Conservation (phyloP, 1,139 yeast genomes). For the Saccharomyces pastorianus region DNA sequence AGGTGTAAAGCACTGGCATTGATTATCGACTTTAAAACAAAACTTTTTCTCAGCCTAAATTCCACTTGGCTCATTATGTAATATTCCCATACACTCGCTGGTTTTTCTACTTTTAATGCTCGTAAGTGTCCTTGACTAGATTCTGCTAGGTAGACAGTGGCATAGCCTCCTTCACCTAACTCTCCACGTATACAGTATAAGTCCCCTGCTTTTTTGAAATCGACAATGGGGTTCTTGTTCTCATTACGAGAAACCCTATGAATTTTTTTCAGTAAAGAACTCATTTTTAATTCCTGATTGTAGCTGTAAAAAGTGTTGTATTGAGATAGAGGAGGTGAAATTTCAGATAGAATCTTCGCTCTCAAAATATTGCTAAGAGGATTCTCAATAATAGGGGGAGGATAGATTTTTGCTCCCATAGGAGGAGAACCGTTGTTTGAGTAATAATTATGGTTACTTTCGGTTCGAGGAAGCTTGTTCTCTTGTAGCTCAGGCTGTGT, state of each 20-base stretch:
- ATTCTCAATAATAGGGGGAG: not conserved
- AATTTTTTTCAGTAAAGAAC: constrained; percentile 33
- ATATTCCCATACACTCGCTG: constrained; percentile 75
- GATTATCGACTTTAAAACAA: constrained; percentile 39
- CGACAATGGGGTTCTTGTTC: constrained; percentile 31
- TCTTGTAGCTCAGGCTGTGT: constrained; percentile 18
- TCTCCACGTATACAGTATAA: constrained; percentile 50
- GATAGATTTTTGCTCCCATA: constrained; percentile 15
- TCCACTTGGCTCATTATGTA: constrained; percentile 58
- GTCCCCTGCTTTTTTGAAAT: constrained; percentile 38
- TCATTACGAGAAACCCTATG: constrained; percentile 34
- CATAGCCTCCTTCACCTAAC: constrained; percentile 76
- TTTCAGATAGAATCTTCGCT: constrained; percentile 11
- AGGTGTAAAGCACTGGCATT: constrained; percentile 46
- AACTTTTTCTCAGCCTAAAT: constrained; percentile 24
- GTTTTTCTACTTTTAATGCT: constrained; percentile 70
- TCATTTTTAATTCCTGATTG: constrained; percentile 30
- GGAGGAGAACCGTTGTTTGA: constrained; percentile 20
- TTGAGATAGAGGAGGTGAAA: constrained; percentile 29
- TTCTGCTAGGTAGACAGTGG: constrained; percentile 69
- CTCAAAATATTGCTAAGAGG: not conserved
- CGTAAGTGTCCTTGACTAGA: constrained; percentile 47
- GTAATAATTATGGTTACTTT: not conserved
- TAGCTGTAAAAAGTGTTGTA: constrained; percentile 32
- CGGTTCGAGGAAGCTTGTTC: constrained; percentile 2